phyloP scores from a whole-genome alignment of 2,329 filamentous ascomycete genomes.

The Colletotrichum eleusines region DNA sequence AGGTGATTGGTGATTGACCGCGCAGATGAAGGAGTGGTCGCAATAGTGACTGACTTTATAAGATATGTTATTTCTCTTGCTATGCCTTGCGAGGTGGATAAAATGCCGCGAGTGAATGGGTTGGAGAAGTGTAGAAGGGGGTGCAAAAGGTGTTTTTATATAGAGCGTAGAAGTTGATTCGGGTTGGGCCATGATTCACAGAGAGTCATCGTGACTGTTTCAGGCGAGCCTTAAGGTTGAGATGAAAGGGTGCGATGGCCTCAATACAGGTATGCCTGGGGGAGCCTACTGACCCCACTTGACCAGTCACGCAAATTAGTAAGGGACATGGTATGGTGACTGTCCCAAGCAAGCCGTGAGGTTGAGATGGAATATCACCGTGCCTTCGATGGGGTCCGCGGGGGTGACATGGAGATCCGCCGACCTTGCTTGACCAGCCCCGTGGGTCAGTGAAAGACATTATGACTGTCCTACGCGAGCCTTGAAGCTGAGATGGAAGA shows the following conservation, averaged over 20 bases:
- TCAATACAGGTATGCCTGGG: background rate
- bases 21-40: background rate
- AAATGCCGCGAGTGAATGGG: background rate
- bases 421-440: no score
- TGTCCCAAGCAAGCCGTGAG: no score
- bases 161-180: background rate
- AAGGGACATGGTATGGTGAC: no score
- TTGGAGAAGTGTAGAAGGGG: background rate
- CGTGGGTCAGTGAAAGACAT: background rate
- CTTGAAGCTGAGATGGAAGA: background rate
- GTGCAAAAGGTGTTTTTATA: background rate
- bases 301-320: no score
- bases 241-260: background rate
- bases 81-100: background rate
- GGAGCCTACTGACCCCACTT: no score
- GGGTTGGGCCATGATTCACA: background rate
- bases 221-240: background rate
- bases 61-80: background rate
- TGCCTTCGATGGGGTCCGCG: no score
- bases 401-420: no score
- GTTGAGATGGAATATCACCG: background rate
- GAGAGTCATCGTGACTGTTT: background rate
- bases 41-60: background rate
- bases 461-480: no score
- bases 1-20: no score